These are phyloP conservation scores for Syncephalastrum racemosum DNA, from an alignment of 371 early-diverging fungal species.

Conservation along the genomic window DNA sequence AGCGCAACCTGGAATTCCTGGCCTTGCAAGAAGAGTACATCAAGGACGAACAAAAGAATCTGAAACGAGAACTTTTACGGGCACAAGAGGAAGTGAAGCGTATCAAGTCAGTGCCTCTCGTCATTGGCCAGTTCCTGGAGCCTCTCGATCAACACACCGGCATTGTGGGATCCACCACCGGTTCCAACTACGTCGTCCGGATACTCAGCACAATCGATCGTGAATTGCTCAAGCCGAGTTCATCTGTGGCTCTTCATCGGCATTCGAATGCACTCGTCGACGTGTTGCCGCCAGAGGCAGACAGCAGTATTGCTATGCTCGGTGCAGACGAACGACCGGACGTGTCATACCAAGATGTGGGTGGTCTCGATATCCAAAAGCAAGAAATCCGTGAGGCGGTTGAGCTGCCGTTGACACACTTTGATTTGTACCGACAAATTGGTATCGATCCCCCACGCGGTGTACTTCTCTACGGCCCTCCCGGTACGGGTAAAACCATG, in stretches of 20 bases:
- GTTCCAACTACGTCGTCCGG: slow-evolving; percentile 95
- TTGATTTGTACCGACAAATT: slow-evolving; percentile 99
- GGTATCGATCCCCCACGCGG: slow-evolving; percentile 99
- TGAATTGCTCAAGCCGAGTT: slow-evolving; percentile 96
- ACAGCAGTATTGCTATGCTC: slow-evolving; percentile 95
- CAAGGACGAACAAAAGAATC: slow-evolving; percentile 97
- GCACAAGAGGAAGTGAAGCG: slow-evolving; percentile 99
- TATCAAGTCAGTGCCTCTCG: slow-evolving; percentile 98
- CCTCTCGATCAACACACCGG: slow-evolving; percentile 98
- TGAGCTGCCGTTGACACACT: slow-evolving; percentile 99
- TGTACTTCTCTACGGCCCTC: slow-evolving; percentile 98
- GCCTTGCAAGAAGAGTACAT: slow-evolving; percentile 99
- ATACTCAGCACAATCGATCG: slow-evolving; percentile 98
- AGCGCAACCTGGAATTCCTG: slow-evolving; percentile 94
- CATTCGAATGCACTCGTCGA: slow-evolving; percentile 99
- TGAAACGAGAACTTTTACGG: slow-evolving; percentile 94
- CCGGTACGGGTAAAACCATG: slow-evolving; percentile 99
- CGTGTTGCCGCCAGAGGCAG: slow-evolving; percentile 96
- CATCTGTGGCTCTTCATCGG: slow-evolving; percentile 98
- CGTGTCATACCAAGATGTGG: slow-evolving; percentile 97
- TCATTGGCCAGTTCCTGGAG: slow-evolving; percentile 99
- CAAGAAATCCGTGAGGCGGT: slow-evolving; percentile 99
- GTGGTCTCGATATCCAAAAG: slow-evolving; percentile 99
- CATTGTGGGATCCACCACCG: slow-evolving; percentile 97
- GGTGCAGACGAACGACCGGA: slow-evolving; percentile 96